phyloP scores from a whole-genome alignment of 1,139 yeast species.

The Lodderomyces parapsilosis region DNA sequence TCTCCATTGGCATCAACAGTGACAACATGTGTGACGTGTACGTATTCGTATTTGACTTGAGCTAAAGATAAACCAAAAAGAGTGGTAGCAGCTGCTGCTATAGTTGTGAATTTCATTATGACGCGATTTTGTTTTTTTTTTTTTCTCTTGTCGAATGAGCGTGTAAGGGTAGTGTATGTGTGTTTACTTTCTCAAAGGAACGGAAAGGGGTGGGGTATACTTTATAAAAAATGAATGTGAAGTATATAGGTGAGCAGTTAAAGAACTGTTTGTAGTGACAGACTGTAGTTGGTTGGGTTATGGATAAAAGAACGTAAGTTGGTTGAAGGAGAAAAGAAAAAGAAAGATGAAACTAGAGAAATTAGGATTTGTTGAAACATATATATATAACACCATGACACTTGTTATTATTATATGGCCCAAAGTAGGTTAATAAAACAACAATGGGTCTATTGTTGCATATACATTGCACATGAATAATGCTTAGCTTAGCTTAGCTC shows the following conservation, averaged over 20 bases:
- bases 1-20: constrained; percentile 9
- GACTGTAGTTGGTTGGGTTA: constrained; percentile 2
- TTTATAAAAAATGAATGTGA: background rate
- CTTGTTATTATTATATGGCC: too few species aligned
- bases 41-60: constrained; percentile 21
- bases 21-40: constrained; percentile 21
- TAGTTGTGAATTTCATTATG: constrained; percentile 10
- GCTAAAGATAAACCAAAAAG: constrained; percentile 18
- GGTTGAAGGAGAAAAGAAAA: background rate
- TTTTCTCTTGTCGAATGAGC: background rate
- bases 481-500: too few species aligned
- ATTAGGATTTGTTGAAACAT: background rate
- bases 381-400: too few species aligned
- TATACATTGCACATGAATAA: too few species aligned
- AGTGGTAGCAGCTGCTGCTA: constrained; percentile 12
- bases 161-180: background rate
- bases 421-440: too few species aligned
- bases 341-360: constrained; percentile 2
- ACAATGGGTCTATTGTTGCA: too few species aligned
- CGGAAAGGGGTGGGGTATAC: background rate
- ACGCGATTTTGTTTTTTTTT: constrained; percentile 1
- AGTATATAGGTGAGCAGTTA: background rate
- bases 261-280: background rate
- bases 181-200: constrained; percentile 2
- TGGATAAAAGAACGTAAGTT: constrained; percentile 3